Base-by-base conservation (phyloP, 2,329 filamentous ascomycete species). In the Arthrobotrys entomopaga region DNA sequence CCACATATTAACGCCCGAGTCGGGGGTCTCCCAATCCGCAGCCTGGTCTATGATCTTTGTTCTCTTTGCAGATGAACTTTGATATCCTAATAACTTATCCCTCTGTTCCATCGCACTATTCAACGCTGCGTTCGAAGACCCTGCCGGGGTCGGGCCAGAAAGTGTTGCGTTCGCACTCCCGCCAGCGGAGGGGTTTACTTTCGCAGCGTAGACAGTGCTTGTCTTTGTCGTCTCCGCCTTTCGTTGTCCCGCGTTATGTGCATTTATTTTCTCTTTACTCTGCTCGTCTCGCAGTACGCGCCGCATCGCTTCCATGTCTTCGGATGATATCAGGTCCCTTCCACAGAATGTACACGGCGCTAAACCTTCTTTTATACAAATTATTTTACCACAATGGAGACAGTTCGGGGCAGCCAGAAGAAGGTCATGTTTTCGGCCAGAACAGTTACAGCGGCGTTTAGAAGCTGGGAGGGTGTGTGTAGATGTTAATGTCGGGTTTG, bases 371-470 rank as follows among this genome's bases (percentile, higher is more conserved):
- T 95, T 93, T 22, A 96, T 88, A 81, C 95, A 99, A 64, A 98
- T 90, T 11, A 99, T 92, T 81, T 98, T 98, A 71, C 95, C 95
- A 79, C 95, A 99, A 50, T 87, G 89, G 15, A 96, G 83, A 80
- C 95, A 99, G 80, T 98, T 99, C 0, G 95, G 95, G 0, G 93
- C 93, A 0, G 94, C 93, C n/a, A 88, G 88, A 50, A 97, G 90
- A 1, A 98, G 86, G 0, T 94, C 91, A 81, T 99, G 95, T 1
- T 91, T 87, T 0, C 91, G 89, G 0, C 91, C 95, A 79, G 96
- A 92, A 81, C 95, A 99, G 78, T 91, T 91, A 82, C 95, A 99
- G 65, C 88, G 88, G 5, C 90, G 87, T 58, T 88, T 85, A 8
- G 83, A 83, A 5, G 48, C 57, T 3, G 70, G 63, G 1, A 64